Conservation (phyloP, 768 basidiomycete genomes). For the Plicaturopsis crispa region DNA sequence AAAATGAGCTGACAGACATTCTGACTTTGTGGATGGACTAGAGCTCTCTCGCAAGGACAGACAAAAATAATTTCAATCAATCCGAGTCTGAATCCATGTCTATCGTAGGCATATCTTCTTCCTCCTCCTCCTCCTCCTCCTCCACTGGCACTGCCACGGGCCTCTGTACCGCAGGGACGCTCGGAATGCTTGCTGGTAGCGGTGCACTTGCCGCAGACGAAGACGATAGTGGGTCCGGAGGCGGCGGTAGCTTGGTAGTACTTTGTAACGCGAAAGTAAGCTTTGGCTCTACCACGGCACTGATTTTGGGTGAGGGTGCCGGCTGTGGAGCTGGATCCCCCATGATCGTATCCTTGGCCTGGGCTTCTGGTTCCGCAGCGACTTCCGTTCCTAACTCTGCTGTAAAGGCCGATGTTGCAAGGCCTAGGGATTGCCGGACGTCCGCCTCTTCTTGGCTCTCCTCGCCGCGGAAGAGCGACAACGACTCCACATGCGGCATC, state of each 20-base stretch:
- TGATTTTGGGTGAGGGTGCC: not conserved
- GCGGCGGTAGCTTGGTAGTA: not conserved
- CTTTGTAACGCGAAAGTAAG: not conserved
- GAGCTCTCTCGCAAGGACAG: too few species aligned
- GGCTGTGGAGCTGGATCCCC: not conserved
- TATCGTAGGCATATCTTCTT: slow-evolving; percentile 71
- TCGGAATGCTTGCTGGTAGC: not conserved
- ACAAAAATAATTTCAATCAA: too few species aligned
- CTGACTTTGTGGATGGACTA: too few species aligned
- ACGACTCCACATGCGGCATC: slow-evolving; percentile 51
- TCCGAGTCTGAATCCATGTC: slow-evolving; percentile 80
- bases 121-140: slow-evolving; percentile 50
- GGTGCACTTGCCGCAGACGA: not conserved
- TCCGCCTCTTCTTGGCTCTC: slow-evolving; percentile 58
- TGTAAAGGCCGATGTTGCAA: slow-evolving; percentile 15
- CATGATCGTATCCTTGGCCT: not conserved
- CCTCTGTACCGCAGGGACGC: slow-evolving; percentile 1
- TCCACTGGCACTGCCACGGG: slow-evolving; percentile 2
- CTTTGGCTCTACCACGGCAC: not conserved
- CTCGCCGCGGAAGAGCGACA: slow-evolving; percentile 56
- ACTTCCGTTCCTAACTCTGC: not conserved
- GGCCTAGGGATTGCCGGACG: slow-evolving; percentile 31
- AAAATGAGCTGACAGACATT: too few species aligned
- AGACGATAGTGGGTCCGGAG: not conserved
- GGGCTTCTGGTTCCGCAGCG: not conserved